Evolutionary conservation across 768 basidiomycete species (phyloP).

Genomic region (Sutorius australiensis): DNA sequence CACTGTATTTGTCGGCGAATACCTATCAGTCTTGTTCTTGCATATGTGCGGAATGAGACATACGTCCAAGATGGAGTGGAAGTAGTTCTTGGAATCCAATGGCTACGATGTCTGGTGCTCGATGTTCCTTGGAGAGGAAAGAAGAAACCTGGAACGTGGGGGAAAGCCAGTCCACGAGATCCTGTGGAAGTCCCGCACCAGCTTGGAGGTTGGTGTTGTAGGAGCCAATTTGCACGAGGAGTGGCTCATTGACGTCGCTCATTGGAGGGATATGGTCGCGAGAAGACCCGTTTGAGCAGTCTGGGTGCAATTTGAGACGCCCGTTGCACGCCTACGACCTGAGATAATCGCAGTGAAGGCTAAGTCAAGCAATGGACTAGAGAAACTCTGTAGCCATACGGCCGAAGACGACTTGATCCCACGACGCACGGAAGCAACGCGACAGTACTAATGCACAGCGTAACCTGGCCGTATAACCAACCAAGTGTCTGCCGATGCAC

Average conservation of each 20-base stretch:
- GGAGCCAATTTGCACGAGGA: constrained; percentile 77
- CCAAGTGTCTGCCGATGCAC: not conserved
- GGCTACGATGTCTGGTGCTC: constrained; percentile 82
- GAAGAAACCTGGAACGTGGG: constrained; percentile 76
- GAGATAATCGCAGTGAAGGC: not conserved
- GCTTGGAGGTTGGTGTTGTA: constrained; percentile 93
- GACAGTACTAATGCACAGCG: not conserved
- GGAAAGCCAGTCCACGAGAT: constrained; percentile 88
- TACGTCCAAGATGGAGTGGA: constrained; percentile 83
- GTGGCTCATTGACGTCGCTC: constrained; percentile 21
- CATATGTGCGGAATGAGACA: constrained; percentile 30
- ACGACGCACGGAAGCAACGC: not conserved
- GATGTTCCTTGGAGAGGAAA: constrained; percentile 58
- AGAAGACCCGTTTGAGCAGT: not conserved
- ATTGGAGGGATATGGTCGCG: constrained; percentile 2
- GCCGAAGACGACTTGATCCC: not conserved
- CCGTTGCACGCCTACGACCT: not conserved
- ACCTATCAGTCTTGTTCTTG: not conserved
- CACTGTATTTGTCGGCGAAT: constrained; percentile 42
- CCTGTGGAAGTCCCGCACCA: constrained; percentile 66
- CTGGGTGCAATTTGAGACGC: not conserved
- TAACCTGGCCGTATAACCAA: no score
- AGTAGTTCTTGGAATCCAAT: constrained; percentile 94
- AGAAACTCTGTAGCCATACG: not conserved
- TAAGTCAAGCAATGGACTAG: not conserved